Evolutionary conservation across 176 grass and related monocot genomes (phyloP).

Genomic region (Oryza meyeriana): DNA sequence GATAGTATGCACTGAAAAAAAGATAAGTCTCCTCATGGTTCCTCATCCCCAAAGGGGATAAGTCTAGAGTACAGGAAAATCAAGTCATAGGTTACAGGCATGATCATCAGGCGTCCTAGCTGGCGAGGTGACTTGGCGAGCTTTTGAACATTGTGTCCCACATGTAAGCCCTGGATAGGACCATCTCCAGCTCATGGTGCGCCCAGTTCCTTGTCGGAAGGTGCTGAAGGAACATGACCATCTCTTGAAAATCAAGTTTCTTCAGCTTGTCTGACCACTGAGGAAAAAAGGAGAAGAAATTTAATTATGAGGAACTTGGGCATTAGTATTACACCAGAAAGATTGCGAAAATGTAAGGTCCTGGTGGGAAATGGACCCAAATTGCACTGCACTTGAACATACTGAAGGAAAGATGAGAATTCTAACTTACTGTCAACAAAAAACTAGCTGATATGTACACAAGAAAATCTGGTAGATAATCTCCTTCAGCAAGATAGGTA

Average conservation of each 20-base stretch:
- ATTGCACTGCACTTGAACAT: background rate
- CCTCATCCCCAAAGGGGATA: background rate
- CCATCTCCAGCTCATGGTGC: constrained; percentile 87
- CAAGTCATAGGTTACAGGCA: background rate
- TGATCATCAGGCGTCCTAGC: constrained; percentile 26
- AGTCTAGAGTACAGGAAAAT: background rate
- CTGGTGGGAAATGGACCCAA: too few relatives aligned
- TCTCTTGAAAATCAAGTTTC: constrained; percentile 94
- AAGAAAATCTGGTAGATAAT: constrained; percentile 92
- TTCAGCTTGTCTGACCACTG: constrained; percentile 96
- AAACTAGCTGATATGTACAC: constrained; percentile 98
- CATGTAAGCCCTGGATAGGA: constrained; percentile 92
- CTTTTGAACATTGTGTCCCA: constrained; percentile 95
- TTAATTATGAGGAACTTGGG: background rate
- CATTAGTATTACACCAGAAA: background rate
- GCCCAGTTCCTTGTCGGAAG: constrained; percentile 89
- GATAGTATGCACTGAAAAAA: background rate
- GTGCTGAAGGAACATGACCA: constrained; percentile 98
- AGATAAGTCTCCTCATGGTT: background rate
- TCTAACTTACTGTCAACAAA: constrained; percentile 83
- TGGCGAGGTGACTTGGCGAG: constrained; percentile 69
- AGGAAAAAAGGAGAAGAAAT: constrained; percentile 9
- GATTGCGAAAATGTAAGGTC: background rate
- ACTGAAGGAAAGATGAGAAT: background rate
- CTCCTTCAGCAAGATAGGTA: constrained; percentile 96